Base-by-base conservation (phyloP, 2,329 filamentous ascomycete species). In the Fusarium robinianum region DNA sequence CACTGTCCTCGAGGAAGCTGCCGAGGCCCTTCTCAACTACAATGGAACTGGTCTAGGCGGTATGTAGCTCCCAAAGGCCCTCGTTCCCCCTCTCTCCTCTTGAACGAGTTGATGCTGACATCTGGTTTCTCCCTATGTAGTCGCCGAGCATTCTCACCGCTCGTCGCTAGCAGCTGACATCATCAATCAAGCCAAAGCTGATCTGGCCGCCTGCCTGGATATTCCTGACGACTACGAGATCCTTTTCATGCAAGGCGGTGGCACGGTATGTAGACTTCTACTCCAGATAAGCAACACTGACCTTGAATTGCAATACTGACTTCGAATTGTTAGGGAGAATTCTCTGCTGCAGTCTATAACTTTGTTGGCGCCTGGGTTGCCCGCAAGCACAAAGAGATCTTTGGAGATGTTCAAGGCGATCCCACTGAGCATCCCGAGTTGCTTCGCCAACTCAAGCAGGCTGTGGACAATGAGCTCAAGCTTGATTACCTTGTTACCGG, bases 401-500 rank as follows among this genome's bases (percentile, higher is more conserved):
- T 69, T 81, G 68, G 77, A 59, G 73, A 84, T 47, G 68, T 83
- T 58, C 19, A 48, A 53, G 69, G 76, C 14, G 70, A 77, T 19
- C 56, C 80, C 37, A 74, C 74, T 8, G 68, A 83, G 29, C 66
- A 87, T 8, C 72, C 81, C 46, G 73, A 79, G n/a, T n/a, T n/a
- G n/a, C n/a, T n/a, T n/a, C n/a, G n/a, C n/a, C n/a, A n/a, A 57
- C 76, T 84, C 49, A 72, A 88, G 49, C 76, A 78, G 49, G 80
- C 81, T 39, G 78, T 91, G 5, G 77, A 85, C 36, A 73, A 80
- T 42, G 80, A 92, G 46, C 73, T 96, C 57, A 87, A 85, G 72
- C 67, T 95, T 29, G 92, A 97, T 70, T 97, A 96, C 70, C 71
- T 96, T 31, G 82, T 96, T 40, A 96, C 92, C 4, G 92, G 92